These are phyloP conservation scores for Talaromyces sp. DNA, from an alignment of 2,329 filamentous ascomycete species.

Conservation along the genomic window DNA sequence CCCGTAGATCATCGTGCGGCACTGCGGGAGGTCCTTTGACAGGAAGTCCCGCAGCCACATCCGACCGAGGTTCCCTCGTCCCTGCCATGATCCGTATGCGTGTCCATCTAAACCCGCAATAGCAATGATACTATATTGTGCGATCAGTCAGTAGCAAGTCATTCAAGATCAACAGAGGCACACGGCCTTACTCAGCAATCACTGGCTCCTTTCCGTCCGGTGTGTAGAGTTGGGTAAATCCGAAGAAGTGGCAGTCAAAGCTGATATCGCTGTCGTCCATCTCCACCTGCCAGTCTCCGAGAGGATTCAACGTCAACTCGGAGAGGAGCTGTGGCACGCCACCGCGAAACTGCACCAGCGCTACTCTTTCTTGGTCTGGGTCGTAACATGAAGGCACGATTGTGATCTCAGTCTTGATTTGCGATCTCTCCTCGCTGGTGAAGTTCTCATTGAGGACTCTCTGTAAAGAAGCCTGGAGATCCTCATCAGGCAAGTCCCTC, in stretches of 20 bases:
- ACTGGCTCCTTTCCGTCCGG: neutral
- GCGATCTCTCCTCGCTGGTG: neutral
- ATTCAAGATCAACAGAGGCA: accelerated
- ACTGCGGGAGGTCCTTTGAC: slow-evolving; percentile 27
- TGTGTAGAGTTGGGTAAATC: neutral
- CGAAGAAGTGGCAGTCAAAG: slow-evolving; percentile 2
- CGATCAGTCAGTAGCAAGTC: too few species aligned
- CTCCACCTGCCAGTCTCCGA: neutral
- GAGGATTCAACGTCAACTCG: neutral
- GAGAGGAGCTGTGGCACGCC: neutral
- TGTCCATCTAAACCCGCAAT: too few species aligned
- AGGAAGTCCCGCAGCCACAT: slow-evolving; percentile 35
- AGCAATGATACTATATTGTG: too few species aligned
- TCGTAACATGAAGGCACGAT: neutral
- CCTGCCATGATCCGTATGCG: too few species aligned
- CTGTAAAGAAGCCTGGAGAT: too few species aligned
- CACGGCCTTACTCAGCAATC: neutral
- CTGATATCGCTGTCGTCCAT: neutral
- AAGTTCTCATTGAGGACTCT: too few species aligned
- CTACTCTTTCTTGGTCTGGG: neutral
- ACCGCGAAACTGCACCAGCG: neutral
- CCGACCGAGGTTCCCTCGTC: too few species aligned
- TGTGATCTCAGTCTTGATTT: neutral
- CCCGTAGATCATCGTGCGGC: slow-evolving; percentile 20
- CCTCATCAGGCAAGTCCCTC: too few species aligned